Evolutionary conservation across 2,329 filamentous ascomycete species (phyloP).

Genomic region (Fusarium xyrophilum): DNA sequence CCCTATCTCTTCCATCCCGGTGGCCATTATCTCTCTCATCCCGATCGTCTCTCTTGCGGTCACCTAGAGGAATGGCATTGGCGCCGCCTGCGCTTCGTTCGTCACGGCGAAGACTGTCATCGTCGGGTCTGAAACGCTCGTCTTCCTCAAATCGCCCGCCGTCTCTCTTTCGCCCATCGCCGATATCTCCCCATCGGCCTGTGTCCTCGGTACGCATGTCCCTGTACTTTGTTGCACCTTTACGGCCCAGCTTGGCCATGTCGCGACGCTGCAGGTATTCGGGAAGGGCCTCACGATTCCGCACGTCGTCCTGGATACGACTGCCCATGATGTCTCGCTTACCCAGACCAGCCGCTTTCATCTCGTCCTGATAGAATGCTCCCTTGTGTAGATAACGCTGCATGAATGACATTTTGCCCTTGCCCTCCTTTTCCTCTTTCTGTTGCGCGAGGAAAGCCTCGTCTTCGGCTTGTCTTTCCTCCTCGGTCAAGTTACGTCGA

Average conservation of each 20-base stretch:
- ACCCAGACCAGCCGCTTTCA: slow-evolving; percentile 75
- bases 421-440: slow-evolving; percentile 77
- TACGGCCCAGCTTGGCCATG: slow-evolving; percentile 91
- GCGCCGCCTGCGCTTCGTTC: slow-evolving; percentile 64
- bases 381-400: slow-evolving; percentile 98
- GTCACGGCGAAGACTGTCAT: slow-evolving; percentile 55
- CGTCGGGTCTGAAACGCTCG: slow-evolving; percentile 73
- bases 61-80: slow-evolving; percentile 72
- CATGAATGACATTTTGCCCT: slow-evolving; percentile 87
- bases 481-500: slow-evolving; percentile 81
- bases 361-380: slow-evolving; percentile 89
- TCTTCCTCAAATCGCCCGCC: slow-evolving; percentile 56
- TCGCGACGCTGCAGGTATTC: slow-evolving; percentile 93
- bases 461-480: slow-evolving; percentile 87
- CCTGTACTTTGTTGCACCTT: slow-evolving; percentile 87
- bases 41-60: slow-evolving; percentile 43
- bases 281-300: slow-evolving; percentile 81
- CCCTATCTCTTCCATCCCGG: slow-evolving; percentile 33
- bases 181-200: slow-evolving; percentile 77
- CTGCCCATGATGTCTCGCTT: slow-evolving; percentile 86
- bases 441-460: slow-evolving; percentile 77
- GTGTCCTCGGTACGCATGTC: slow-evolving; percentile 92
- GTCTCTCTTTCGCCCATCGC: slow-evolving; percentile 55
- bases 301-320: slow-evolving; percentile 81
- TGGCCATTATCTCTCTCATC: slow-evolving; percentile 35